Evolutionary conservation across 108 stramenopile species (phyloP), one percentile per base, ranked within the genome.

Genomic region (Cyclotella distinguenda): DNA sequence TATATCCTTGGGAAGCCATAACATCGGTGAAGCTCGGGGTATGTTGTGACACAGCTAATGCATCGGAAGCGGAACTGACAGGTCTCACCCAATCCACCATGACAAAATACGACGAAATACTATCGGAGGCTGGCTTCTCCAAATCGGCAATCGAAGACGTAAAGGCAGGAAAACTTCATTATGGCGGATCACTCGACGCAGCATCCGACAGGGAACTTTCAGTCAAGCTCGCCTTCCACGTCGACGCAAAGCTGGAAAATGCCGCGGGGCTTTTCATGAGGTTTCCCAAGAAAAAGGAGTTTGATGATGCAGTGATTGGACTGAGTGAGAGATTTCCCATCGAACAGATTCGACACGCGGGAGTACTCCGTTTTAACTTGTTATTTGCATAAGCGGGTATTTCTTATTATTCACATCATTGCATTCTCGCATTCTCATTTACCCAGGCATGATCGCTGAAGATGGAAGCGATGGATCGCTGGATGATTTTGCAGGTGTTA

Each of bases 221-320:
- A 3, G 79, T 75, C 26, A 73, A 75, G 50, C 57, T 80, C 23
- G 82, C 67, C 0, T 80, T 81, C 39, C 70, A 82, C 11, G 72
- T 82, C 0, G 50, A 72, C 11, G 66, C 63, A 1, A 67, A 70
- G 39, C 32, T 77, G 11, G 57, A 80, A 10, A 64, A 79, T 30
- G 60, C 77, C 6, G 70, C 71, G 36, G 51, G 44, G 2, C 27
- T 81, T 13, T 83, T 81, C 47, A 38, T 81, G 10, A 26, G 40
- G 12, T 62, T 40, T 22, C 66, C 63, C 5, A 60, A 63, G 16
- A 82, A 82, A 42, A 74, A 77, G 78, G 79, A 80, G 18, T 72
- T 64, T 28, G 83, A 84, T 66, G 57, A 66, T 10, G 64, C 73
- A 8, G 76, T 84, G 8, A 67, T 72, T 34, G 62, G 45, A 6